Evolutionary conservation across 257 asterid species (phyloP).

Genomic region (Hygrophila difformis): DNA sequence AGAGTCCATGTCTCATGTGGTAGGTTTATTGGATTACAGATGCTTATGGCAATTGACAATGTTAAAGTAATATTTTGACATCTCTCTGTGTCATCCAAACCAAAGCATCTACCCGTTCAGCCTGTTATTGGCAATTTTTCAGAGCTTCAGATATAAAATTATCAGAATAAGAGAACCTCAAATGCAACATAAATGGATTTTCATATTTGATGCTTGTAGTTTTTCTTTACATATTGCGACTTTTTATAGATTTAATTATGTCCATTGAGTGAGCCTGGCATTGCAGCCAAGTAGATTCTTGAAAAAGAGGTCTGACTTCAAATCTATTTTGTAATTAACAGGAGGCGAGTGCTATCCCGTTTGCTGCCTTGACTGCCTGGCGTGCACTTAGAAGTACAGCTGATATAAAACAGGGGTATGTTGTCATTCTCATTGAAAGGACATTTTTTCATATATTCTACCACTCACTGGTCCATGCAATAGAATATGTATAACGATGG

Average conservation of each 20-base stretch:
- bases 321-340: conserved; percentile 17
- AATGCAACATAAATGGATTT: no score
- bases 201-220: no score
- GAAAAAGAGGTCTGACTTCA: background rate
- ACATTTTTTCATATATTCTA: conserved; percentile 3
- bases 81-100: no score
- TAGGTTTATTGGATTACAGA: conserved; percentile 25
- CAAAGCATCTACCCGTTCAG: no score
- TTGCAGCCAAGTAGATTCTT: background rate
- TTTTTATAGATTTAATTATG: background rate
- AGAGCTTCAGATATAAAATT: no score
- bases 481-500: background rate
- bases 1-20: conserved; percentile 73
- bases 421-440: conserved; percentile 6
- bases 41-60: conserved; percentile 1
- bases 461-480: no score
- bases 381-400: conserved; percentile 91
- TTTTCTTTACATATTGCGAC: no score
- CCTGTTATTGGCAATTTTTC: conserved; percentile 3
- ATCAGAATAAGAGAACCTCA: no score
- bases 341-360: conserved; percentile 99
- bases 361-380: conserved; percentile 99
- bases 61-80: no score
- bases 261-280: background rate
- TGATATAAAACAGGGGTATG: conserved; percentile 66